Conservation (phyloP, 768 basidiomycete species). For the Mycena sanguinolenta region DNA sequence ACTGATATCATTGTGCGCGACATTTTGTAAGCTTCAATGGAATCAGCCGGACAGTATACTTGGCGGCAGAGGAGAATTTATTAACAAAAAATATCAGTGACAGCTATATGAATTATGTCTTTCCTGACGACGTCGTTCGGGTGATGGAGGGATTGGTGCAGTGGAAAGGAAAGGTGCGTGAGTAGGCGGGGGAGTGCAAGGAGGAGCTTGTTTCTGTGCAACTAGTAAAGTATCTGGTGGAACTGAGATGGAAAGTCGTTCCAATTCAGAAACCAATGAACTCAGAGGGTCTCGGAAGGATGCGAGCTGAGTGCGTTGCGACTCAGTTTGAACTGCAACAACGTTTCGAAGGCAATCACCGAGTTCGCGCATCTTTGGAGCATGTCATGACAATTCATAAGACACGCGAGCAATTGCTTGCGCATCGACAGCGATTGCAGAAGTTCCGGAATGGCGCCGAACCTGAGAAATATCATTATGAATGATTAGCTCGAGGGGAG, state of each 20-base stretch:
- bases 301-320: too few relatives aligned
- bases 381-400: conserved; percentile 3
- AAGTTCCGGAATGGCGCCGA: neutral
- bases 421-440: neutral
- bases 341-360: neutral
- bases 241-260: too few relatives aligned
- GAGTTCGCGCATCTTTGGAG: conserved; percentile 9
- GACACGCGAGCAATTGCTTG: conserved; percentile 9
- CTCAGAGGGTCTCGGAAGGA: too few relatives aligned
- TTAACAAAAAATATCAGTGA: neutral
- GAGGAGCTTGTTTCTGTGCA: too few relatives aligned
- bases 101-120: conserved; percentile 2
- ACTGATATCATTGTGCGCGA: too few relatives aligned
- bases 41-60: neutral
- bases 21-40: neutral
- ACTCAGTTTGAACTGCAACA: too few relatives aligned
- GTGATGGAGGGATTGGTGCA: neutral
- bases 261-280: too few relatives aligned
- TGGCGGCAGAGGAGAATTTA: too few relatives aligned
- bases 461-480: neutral
- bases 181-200: neutral
- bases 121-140: neutral
- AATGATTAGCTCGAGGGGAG: too few relatives aligned
- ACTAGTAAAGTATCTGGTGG: too few relatives aligned
- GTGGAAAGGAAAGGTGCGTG: too few relatives aligned